These are phyloP conservation scores for Gnomoniopsis smithogilvyi DNA, from an alignment of 2,329 filamentous ascomycete genomes.

Conservation along the genomic window DNA sequence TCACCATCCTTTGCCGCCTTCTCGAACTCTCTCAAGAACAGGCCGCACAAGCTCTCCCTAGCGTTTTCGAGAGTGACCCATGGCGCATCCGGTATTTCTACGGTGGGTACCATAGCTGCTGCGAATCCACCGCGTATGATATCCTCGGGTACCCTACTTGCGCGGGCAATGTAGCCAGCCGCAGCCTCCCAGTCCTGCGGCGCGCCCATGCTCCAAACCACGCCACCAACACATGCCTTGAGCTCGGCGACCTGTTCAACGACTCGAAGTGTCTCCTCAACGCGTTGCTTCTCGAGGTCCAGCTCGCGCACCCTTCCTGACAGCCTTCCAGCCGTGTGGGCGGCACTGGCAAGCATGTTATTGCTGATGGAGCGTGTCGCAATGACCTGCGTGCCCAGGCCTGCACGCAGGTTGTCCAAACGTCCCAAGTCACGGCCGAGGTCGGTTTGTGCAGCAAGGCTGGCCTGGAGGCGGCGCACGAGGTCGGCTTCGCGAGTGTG, in stretches of 20 bases:
- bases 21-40: constrained; percentile 94
- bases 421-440: constrained; percentile 82
- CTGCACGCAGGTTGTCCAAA: constrained; percentile 83
- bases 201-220: constrained; percentile 93
- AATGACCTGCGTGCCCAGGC: constrained; percentile 82
- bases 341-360: constrained; percentile 84
- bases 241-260: constrained; percentile 97
- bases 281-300: constrained; percentile 86
- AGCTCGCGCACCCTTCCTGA: constrained; percentile 83
- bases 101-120: constrained; percentile 87
- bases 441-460: constrained; percentile 81
- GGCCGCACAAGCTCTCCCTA: constrained; percentile 80
- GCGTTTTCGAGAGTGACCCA: constrained; percentile 83
- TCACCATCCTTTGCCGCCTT: constrained; percentile 86
- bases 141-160: constrained; percentile 73
- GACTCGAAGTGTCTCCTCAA: constrained; percentile 85
- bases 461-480: constrained; percentile 68
- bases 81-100: constrained; percentile 91
- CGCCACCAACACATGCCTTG: constrained; percentile 92
- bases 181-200: constrained; percentile 99
- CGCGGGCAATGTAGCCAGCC: constrained; percentile 81
- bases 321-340: constrained; percentile 79
- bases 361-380: constrained; percentile 80
- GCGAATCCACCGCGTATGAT: constrained; percentile 86
- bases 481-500: constrained; percentile 73